These are phyloP conservation scores for Gossypium sturtianum DNA, from an alignment of 345 rosid genomes.

Conservation along the genomic window DNA sequence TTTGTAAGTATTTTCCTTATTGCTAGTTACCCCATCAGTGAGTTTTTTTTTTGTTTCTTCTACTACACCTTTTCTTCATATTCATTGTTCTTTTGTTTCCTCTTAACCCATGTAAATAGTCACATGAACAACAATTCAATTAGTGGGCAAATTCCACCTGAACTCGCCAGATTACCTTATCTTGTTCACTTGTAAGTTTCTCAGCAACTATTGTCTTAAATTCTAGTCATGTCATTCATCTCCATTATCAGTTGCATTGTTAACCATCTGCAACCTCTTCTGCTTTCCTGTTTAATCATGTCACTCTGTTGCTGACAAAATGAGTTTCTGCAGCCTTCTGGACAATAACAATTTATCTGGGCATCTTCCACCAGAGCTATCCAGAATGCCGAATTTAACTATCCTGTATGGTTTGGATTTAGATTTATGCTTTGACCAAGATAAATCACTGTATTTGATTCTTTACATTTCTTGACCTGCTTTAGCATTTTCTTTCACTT, in stretches of 20 bases:
- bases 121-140: constrained; percentile 98
- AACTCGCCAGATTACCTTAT: constrained; percentile 64
- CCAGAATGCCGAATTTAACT: constrained; percentile 58
- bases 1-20: constrained; percentile 58
- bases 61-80: constrained; percentile 5
- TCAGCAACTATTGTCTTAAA: constrained; percentile 12
- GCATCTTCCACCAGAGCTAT: constrained; percentile 70
- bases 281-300: constrained; percentile 1
- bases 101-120: constrained; percentile 42
- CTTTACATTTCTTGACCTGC: constrained; percentile 1
- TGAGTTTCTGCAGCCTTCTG: constrained; percentile 57
- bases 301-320: neutral
- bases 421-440: neutral
- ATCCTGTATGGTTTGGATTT: constrained; percentile 60
- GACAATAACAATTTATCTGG: constrained; percentile 91
- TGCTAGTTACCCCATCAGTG: neutral
- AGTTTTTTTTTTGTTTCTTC: neutral
- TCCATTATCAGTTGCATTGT: neutral
- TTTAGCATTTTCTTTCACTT: neutral
- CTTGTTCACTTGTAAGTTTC: constrained; percentile 92
- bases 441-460: neutral
- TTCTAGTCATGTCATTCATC: constrained; percentile 3
- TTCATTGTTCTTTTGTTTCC: constrained; percentile 12
- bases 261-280: constrained; percentile 5
- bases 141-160: constrained; percentile 86